These are phyloP conservation scores for Fistulinella prunicolor DNA, from an alignment of 768 basidiomycete genomes.

Conservation along the genomic window DNA sequence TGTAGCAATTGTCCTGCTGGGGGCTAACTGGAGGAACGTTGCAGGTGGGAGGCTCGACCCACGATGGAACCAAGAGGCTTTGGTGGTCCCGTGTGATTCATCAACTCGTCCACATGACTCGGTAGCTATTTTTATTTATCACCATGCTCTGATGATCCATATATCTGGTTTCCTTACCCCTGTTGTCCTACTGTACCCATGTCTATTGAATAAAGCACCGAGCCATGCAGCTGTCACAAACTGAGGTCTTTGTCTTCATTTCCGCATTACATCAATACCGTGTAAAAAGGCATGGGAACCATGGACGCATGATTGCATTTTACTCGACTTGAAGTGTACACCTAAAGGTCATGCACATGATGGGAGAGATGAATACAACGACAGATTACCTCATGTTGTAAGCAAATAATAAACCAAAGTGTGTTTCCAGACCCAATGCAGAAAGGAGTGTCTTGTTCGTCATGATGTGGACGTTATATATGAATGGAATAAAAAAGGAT, in stretches of 20 bases:
- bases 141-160: too few species aligned
- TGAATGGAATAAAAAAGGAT: constrained; percentile 21
- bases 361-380: constrained; percentile 20
- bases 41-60: too few species aligned
- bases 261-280: neutral
- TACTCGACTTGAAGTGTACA: constrained; percentile 16
- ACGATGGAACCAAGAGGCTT: too few species aligned
- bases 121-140: too few species aligned
- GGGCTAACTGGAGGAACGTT: too few species aligned
- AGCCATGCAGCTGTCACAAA: too few species aligned
- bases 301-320: constrained; percentile 8
- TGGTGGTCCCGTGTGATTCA: too few species aligned
- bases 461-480: constrained; percentile 19
- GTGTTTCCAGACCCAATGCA: constrained; percentile 16
- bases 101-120: too few species aligned
- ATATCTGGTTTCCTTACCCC: too few species aligned
- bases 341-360: constrained; percentile 6
- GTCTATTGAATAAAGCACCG: too few species aligned
- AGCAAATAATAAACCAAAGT: constrained; percentile 20
- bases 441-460: constrained; percentile 10
- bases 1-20: too few species aligned
- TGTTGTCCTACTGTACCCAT: too few species aligned
- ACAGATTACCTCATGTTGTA: constrained; percentile 23
- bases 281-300: neutral
- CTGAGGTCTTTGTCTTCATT: neutral